phyloP scores from a whole-genome alignment of 2,329 filamentous ascomycete genomes.

The Bipolaris victoriae region DNA sequence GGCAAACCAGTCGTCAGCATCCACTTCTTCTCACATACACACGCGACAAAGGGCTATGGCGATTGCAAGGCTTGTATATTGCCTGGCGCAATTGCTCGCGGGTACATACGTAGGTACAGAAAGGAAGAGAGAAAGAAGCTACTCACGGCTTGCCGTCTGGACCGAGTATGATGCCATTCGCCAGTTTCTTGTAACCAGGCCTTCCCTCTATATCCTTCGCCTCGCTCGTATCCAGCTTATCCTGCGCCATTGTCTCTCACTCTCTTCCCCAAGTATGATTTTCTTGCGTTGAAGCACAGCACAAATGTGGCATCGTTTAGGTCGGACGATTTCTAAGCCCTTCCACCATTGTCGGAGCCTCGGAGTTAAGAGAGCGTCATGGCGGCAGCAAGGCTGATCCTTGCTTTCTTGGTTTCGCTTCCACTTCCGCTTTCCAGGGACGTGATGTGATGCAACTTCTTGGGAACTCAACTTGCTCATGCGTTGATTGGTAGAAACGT shows the following conservation, averaged over 20 bases:
- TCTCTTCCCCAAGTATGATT: not conserved
- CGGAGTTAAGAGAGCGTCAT: constrained; percentile 15
- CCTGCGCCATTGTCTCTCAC: constrained; percentile 29
- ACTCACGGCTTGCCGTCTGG: constrained; percentile 85
- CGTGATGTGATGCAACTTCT: not conserved
- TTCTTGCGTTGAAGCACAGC: not conserved
- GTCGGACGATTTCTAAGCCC: constrained; percentile 30
- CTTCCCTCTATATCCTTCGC: constrained; percentile 35
- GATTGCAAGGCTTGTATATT: not conserved
- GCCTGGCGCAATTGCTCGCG: constrained; percentile 27
- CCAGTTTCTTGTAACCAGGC: constrained; percentile 59
- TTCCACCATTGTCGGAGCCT: constrained; percentile 14
- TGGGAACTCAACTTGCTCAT: not conserved
- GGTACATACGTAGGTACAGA: not conserved
- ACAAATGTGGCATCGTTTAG: not conserved
- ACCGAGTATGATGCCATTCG: constrained; percentile 76
- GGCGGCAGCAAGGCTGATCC: constrained; percentile 9
- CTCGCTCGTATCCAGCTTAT: constrained; percentile 28
- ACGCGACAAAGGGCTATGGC: not conserved
- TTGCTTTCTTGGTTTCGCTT: constrained; percentile 6
- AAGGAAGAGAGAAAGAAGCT: constrained; percentile 12
- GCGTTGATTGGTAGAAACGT: not conserved
- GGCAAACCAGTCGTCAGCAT: constrained; percentile 1
- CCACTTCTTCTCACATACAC: not conserved
- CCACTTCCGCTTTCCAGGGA: not conserved